Percentiles rank a stretch among this genome's conserved stretches.
Evolutionary conservation across 495 filamentous ascomycete species (phyloP).

Genomic region (Penicillium salamii): DNA sequence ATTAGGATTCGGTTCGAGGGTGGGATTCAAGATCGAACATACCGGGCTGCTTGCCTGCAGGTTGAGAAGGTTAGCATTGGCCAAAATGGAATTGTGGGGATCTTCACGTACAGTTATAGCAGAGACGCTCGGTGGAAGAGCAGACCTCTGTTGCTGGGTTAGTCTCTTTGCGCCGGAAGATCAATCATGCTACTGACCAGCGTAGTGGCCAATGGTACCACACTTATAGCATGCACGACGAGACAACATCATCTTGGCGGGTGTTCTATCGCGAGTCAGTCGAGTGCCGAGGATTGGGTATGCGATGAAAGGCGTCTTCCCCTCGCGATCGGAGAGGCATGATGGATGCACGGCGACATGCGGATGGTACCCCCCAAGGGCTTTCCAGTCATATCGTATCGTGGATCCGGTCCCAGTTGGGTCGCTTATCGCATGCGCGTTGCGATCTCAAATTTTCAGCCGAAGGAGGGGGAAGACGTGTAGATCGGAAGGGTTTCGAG

Average conservation of each 20-base stretch:
- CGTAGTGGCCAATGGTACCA: slow-evolving; percentile 98
- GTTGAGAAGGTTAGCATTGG: slow-evolving; percentile 24
- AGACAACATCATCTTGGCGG: slow-evolving; percentile 85
- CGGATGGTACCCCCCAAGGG: no score
- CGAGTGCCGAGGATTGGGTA: slow-evolving; percentile 6
- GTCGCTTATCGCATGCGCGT: not conserved
- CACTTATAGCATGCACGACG: slow-evolving; percentile 99
- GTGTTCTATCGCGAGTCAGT: slow-evolving; percentile 24
- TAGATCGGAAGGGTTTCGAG: slow-evolving; percentile 13
- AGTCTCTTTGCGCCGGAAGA: slow-evolving; percentile 3
- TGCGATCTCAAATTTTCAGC: slow-evolving; percentile 3
- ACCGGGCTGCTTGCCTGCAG: slow-evolving; percentile 81
- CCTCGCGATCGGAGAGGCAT: not conserved
- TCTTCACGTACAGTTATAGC: slow-evolving; percentile 88
- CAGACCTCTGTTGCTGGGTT: slow-evolving; percentile 69
- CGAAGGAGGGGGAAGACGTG: slow-evolving; percentile 8
- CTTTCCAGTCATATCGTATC: no score
- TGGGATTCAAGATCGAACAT: slow-evolving; percentile 26
- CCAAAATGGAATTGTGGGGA: slow-evolving; percentile 5
- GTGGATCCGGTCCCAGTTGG: no score
- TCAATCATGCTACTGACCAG: slow-evolving; percentile 52
- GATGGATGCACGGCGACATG: no score
- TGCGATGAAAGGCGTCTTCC: slow-evolving; percentile 2
- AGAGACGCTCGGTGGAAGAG: slow-evolving; percentile 92
- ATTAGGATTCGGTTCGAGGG: slow-evolving; percentile 30